phyloP scores from a whole-genome alignment of 169 alveolate species.

The Eimeria brunetti region DNA sequence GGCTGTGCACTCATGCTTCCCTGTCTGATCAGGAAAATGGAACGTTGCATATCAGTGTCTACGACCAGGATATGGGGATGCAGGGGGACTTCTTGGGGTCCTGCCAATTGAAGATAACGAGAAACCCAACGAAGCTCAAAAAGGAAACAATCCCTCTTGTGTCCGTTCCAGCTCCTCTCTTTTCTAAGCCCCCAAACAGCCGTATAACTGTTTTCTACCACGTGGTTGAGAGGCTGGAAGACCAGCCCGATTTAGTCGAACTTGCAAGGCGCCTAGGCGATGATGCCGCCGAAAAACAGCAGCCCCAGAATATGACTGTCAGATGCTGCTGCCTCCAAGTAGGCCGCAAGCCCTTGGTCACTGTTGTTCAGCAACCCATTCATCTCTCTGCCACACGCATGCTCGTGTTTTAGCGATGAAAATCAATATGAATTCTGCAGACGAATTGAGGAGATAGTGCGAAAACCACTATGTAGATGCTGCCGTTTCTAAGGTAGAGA shows the following conservation, averaged over 20 bases:
- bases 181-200: constrained; percentile 58
- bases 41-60: constrained; percentile 39
- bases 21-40: constrained; percentile 61
- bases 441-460: not conserved
- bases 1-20: not conserved
- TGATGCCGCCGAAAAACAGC: constrained; percentile 7
- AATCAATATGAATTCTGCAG: not conserved
- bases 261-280: constrained; percentile 63
- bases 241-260: constrained; percentile 72
- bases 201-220: constrained; percentile 74
- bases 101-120: constrained; percentile 28
- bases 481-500: not conserved
- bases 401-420: not conserved
- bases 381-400: not conserved
- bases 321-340: constrained; percentile 60
- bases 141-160: constrained; percentile 48
- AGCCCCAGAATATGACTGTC: constrained; percentile 62
- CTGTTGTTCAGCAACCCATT: not conserved
- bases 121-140: constrained; percentile 46
- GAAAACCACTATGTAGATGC: not conserved
- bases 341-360: not conserved
- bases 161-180: constrained; percentile 49
- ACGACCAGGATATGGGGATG: constrained; percentile 69
- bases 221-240: constrained; percentile 56
- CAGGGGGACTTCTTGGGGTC: constrained; percentile 68